Evolutionary conservation across 441 rosid species (phyloP), one percentile per base, ranked within the genome.

Genomic region (Geranium incanum): DNA sequence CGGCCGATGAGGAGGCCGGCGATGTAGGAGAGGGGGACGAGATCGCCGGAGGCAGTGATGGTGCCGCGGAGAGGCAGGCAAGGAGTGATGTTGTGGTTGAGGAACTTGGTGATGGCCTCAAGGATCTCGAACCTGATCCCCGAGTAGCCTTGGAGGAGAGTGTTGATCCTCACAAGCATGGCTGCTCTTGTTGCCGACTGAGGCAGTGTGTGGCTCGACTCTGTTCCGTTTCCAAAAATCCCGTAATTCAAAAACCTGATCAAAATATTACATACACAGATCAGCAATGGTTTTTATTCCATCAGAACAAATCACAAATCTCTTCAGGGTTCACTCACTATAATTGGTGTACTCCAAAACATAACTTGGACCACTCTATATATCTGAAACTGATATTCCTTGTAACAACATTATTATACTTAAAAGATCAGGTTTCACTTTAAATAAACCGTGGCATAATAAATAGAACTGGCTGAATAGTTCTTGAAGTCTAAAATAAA

Each of bases 101-200:
- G 74, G 16, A 75, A 62, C 68, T 70, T 71, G 48, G 74, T 13
- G 43, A 75, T 75, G 18, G 78, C 71, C 23, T 75, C 63, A 0
- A 67, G 63, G 74, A 75, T 66, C 71, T 75, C 78, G 5, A 75
- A 75, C 69, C 78, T 72, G 62, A 75, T 70, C 23, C 78, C 71
- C 3, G 78, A 70, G 73, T 75, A 75, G 36, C 78, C 78, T 8
- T 75, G 74, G 21, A 70, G 74, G 62, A 75, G 78, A 11, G 74
- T 75, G 74, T 75, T 75, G 78, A 75, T 52, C 62, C 78, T 67
- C 39, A 75, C 78, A 0, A 75, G 68, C 78, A 75, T 75, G 0
- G 78, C 74, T 0, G 78, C 78, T 39, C 71, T 60, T 12, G 78
- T 75, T 2, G 74, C 33, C 1, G 78, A 75, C 15, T 19, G 50